These are phyloP conservation scores for Candida orba DNA, from an alignment of 805 yeast genomes.

Conservation along the genomic window DNA sequence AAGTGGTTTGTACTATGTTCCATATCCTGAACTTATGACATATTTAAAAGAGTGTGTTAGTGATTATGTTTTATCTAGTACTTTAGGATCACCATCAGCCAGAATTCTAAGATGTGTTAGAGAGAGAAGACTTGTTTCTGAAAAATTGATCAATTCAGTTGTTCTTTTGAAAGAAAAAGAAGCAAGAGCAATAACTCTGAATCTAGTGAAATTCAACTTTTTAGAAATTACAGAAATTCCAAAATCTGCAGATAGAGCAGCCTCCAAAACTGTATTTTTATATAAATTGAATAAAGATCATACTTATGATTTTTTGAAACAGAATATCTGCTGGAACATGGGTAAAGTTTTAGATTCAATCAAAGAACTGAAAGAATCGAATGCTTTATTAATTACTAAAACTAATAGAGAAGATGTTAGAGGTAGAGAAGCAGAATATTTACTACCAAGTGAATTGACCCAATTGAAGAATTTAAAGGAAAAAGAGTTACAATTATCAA, in stretches of 20 bases:
- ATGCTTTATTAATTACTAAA: slow-evolving; percentile 65
- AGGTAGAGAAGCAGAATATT: slow-evolving; percentile 68
- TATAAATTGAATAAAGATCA: slow-evolving; percentile 62
- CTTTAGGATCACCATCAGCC: slow-evolving; percentile 60
- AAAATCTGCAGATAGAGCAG: slow-evolving; percentile 83
- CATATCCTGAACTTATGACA: slow-evolving; percentile 45
- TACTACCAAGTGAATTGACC: slow-evolving; percentile 67
- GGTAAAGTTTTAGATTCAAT: slow-evolving; percentile 44
- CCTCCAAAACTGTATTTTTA: slow-evolving; percentile 77
- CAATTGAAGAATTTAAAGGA: slow-evolving; percentile 58
- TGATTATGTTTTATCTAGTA: slow-evolving; percentile 50
- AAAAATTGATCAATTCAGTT: slow-evolving; percentile 66
- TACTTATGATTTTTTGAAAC: slow-evolving; percentile 40
- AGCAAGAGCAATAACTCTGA: slow-evolving; percentile 63
- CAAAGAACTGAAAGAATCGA: slow-evolving; percentile 48
- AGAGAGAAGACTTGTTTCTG: slow-evolving; percentile 67
- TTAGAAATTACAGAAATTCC: slow-evolving; percentile 93
- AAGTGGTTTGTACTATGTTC: slow-evolving; percentile 55
- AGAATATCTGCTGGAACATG: slow-evolving; percentile 39
- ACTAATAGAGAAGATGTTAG: slow-evolving; percentile 86
- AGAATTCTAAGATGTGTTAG: slow-evolving; percentile 75
- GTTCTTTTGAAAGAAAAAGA: slow-evolving; percentile 74
- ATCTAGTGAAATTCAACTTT: slow-evolving; percentile 59
- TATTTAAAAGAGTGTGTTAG: slow-evolving; percentile 41
- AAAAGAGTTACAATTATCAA: slow-evolving; percentile 46